Evolutionary conservation across 139 green algal species (phyloP).

Genomic region (Nannochloris sp.): DNA sequence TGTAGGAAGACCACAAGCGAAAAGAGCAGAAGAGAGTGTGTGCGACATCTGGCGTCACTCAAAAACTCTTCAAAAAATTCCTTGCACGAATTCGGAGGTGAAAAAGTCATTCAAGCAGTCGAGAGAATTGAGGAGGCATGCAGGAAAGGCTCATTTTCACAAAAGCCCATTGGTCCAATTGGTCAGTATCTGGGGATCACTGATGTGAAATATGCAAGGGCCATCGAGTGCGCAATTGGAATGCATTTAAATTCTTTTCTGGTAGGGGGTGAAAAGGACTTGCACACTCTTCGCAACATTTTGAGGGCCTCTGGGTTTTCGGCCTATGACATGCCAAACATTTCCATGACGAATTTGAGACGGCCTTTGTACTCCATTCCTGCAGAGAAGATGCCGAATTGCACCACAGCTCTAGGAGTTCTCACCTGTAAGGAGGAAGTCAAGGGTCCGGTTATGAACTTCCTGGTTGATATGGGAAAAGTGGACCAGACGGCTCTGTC

Average conservation of each 20-base stretch:
- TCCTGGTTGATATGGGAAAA: constrained; percentile 21
- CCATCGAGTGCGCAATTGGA: constrained; percentile 14
- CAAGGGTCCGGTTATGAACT: constrained; percentile 25
- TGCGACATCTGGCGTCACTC: background rate
- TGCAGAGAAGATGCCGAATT: background rate
- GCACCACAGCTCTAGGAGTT: constrained; percentile 22
- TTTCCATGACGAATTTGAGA: constrained; percentile 26
- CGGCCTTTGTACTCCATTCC: constrained; percentile 26
- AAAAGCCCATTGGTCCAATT: constrained; percentile 33
- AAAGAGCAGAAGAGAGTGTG: background rate
- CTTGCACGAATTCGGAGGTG: constrained; percentile 19
- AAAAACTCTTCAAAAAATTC: constrained; percentile 3
- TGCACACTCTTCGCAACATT: constrained; percentile 12
- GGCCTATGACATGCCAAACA: background rate
- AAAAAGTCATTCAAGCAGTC: constrained; percentile 8
- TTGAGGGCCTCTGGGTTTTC: background rate
- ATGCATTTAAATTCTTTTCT: constrained; percentile 22
- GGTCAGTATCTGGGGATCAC: constrained; percentile 19
- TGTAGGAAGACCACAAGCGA: constrained; percentile 8
- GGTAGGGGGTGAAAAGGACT: constrained; percentile 23
- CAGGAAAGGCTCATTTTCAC: constrained; percentile 14
- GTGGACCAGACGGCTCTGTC: constrained; percentile 23
- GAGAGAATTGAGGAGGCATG: constrained; percentile 2
- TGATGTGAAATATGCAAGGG: constrained; percentile 23
- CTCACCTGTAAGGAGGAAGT: constrained; percentile 9